Percentiles rank a stretch among this genome's conserved stretches.
Conservation (phyloP, 495 filamentous ascomycete genomes). For the Podospora anserina region DNA sequence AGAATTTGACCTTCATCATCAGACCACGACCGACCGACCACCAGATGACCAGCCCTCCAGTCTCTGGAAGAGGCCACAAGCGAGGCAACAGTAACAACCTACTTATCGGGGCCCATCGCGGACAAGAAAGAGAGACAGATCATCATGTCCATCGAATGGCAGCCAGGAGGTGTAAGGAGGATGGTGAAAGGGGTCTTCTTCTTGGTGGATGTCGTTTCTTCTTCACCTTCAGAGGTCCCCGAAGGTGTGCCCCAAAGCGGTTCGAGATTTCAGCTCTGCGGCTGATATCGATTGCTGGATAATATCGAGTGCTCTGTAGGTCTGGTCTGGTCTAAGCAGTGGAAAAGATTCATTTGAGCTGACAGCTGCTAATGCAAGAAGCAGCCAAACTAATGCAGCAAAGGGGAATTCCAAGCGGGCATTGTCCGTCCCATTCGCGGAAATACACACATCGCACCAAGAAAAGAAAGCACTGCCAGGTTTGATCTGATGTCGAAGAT, state of each 20-base stretch:
- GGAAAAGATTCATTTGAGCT: background rate
- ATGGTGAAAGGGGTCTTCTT: background rate
- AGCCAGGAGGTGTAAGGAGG: too few species aligned
- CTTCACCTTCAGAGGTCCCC: background rate
- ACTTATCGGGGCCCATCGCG: background rate
- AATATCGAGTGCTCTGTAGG: background rate
- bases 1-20: background rate
- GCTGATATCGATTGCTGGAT: background rate
- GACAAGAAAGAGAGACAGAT: too few species aligned
- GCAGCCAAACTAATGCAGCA: background rate
- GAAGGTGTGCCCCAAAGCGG: background rate
- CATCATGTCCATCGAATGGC: too few species aligned
- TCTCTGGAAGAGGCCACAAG: background rate
- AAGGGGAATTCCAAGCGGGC: background rate
- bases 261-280: background rate
- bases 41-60: background rate
- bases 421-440: background rate
- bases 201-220: background rate
- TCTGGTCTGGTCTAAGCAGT: background rate
- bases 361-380: background rate
- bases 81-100: background rate
- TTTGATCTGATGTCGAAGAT: background rate
- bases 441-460: conserved; percentile 4
- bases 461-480: background rate
- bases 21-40: background rate